Base-by-base conservation (phyloP, 2,329 filamentous ascomycete genomes). In the Diaporthe sp. region DNA sequence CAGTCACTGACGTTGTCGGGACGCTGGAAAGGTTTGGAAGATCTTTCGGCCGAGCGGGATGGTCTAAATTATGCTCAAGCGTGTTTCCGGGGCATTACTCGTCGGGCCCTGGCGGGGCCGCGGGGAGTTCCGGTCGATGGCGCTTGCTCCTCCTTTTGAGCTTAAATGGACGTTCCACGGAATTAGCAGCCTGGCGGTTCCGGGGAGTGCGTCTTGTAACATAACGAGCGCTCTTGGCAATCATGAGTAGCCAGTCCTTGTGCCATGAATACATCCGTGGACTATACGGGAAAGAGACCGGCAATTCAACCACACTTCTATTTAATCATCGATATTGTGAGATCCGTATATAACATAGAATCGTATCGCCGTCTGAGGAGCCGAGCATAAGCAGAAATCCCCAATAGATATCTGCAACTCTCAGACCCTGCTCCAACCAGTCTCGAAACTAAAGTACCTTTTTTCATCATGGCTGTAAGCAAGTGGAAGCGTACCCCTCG, bases 401-500 rank as follows among this genome's bases (percentile, higher is more conserved):
- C 25, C 22, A 15, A n/a, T 31, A 47, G 2, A 44, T 10, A 47
- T 15, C 22, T 5, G 17, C 39, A 47, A 1, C 39, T 34, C n/a
- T 34, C 4, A 22, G 25, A 65, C 34, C 9, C 22, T 37, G 4
- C 31, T 5, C 31, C 31, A 37, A n/a, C 12, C 28, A 65, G 10
- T 34, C 17, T 28, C n/a, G 3, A 15, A 49, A 6, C 15, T n/a
- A 4, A 63, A 63, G n/a, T 17, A n/a, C 13, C 0, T 47, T 22
- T 17, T 5, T 10, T 15, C 39, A 65, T 7, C 42, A 65, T 65
- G 61, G 42, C 61, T 34, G 10, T 31, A 9, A 49, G 42, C 44
- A 65, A 65, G 42, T 65, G 61, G 61, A 28, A 49, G 34, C 61
- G 61, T 25, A 65, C 61, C 39, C 61, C 61, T 34, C 61, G 42